Evolutionary conservation across 148 eudicot species (phyloP).

Genomic region (Drosera capensis): DNA sequence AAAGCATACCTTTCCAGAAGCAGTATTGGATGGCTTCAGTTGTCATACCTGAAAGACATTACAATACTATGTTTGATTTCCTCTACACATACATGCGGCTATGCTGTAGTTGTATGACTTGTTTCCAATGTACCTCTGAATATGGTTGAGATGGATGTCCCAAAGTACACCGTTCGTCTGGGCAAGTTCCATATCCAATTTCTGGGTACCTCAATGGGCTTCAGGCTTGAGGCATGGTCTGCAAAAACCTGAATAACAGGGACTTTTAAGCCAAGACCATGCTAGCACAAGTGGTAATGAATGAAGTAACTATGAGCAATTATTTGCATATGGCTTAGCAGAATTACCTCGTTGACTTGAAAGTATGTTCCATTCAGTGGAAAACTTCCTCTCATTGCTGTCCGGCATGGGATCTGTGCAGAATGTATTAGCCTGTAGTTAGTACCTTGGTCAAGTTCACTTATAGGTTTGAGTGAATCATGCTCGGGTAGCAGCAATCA

Average conservation of each 20-base stretch:
- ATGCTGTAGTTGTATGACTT: too few relatives aligned
- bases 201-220: slow-evolving; percentile 66
- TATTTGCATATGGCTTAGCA: not conserved
- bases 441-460: not conserved
- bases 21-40: slow-evolving; percentile 79
- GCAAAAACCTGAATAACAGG: slow-evolving; percentile 59
- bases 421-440: not conserved
- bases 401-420: slow-evolving; percentile 28
- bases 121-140: slow-evolving; percentile 51
- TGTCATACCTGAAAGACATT: slow-evolving; percentile 37
- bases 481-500: too few relatives aligned
- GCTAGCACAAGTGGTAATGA: too few relatives aligned
- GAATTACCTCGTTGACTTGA: slow-evolving; percentile 33
- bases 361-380: slow-evolving; percentile 43
- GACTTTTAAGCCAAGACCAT: not conserved
- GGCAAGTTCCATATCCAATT: slow-evolving; percentile 77
- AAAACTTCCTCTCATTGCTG: slow-evolving; percentile 34
- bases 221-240: slow-evolving; percentile 75
- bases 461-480: too few relatives aligned
- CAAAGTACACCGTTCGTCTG: slow-evolving; percentile 77
- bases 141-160: slow-evolving; percentile 77
- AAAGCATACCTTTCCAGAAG: slow-evolving; percentile 75
- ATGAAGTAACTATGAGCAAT: not conserved
- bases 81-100: not conserved
- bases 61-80: too few relatives aligned